Evolutionary conservation across 257 asterid species (phyloP), one percentile per base, ranked within the genome.

Genomic region (Primulina tabacum): DNA sequence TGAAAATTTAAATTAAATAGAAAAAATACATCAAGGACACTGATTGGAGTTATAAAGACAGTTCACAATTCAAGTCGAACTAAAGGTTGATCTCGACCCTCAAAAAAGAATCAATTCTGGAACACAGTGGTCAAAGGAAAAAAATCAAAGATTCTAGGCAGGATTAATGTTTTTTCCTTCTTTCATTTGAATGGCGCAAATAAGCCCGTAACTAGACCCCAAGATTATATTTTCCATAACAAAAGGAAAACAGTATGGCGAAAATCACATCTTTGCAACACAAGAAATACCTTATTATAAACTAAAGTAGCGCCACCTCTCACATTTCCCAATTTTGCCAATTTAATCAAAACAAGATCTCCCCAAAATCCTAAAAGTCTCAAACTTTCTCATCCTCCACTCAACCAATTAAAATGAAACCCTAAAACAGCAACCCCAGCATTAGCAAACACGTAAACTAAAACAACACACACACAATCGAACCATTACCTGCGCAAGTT

Each of bases 401-500:
- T 6, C 65, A 71, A 32, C 61, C 18, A 43, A 30, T 47, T 10
- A 26, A 26, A 62, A 4, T 0, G 29, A 11, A 75, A 43, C 55
- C 55, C 55, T 43, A 43, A 17, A 50, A 50, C 20, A 50, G 8
- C 5, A 50, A 50, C 57, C 20, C 8, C 57, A 16, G 57, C 57
- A 50, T 7, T 50, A 50, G 8, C 35, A 65, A 37, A 37, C 28
- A 65, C 10, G 4, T 5, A 40, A 3, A 20, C 57, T 38, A 43
- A 43, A 1, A 50, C 5, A 37, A 50, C 57, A 50, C 20, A 50
- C 20, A 50, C 57, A 5, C 17, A 50, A 50, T 50, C 6, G 8
- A 50, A 50, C 8, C 57, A 50, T 50, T 57, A 77, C 82, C 82
- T 32, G 75, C 82, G 64, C 82, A 77, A 58, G 82, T 77, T 64